A percentile compares a stretch with the other conserved stretches of the same genome.
These are phyloP conservation scores for Mycena polygramma DNA, from an alignment of 768 basidiomycete species.

Conservation along the genomic window DNA sequence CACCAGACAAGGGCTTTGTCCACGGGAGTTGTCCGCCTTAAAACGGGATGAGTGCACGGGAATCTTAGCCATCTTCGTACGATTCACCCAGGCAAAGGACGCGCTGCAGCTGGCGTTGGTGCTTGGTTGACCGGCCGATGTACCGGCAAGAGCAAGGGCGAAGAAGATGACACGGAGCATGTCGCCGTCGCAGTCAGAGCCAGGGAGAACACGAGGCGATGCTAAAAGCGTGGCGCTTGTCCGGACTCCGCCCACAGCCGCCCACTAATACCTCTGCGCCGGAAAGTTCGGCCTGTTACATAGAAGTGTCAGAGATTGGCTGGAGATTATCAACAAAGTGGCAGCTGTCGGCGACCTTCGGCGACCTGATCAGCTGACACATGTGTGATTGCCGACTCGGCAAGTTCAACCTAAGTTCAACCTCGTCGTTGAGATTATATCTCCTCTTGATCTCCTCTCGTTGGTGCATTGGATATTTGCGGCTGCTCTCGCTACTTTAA, in stretches of 20 bases:
- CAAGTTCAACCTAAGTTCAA: too few relatives aligned
- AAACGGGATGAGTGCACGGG: background rate
- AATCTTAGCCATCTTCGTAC: background rate
- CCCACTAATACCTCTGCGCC: slow-evolving; percentile 21
- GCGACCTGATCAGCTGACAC: too few relatives aligned
- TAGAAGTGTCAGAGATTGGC: background rate
- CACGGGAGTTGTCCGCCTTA: slow-evolving; percentile 55
- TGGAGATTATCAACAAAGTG: slow-evolving; percentile 1
- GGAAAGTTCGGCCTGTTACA: slow-evolving; percentile 16
- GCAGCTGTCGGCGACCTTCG: too few relatives aligned
- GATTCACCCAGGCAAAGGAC: slow-evolving; percentile 46
- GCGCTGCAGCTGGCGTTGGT: slow-evolving; percentile 37
- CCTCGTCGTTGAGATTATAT: too few relatives aligned
- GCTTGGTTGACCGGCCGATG: slow-evolving; percentile 11
- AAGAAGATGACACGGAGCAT: slow-evolving; percentile 22
- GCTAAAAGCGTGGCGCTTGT: background rate
- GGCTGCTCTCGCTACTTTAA: too few relatives aligned
- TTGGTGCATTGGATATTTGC: too few relatives aligned
- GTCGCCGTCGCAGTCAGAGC: slow-evolving; percentile 15
- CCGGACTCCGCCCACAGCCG: background rate
- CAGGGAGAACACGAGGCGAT: slow-evolving; percentile 20
- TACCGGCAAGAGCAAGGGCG: slow-evolving; percentile 21
- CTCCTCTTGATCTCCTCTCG: too few relatives aligned
- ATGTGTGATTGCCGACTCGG: too few relatives aligned
- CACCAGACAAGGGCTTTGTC: slow-evolving; percentile 61